Percentiles rank a stretch among this genome's conserved stretches.
Evolutionary conservation across 257 asterid species (phyloP).

Genomic region (Plantago major): DNA sequence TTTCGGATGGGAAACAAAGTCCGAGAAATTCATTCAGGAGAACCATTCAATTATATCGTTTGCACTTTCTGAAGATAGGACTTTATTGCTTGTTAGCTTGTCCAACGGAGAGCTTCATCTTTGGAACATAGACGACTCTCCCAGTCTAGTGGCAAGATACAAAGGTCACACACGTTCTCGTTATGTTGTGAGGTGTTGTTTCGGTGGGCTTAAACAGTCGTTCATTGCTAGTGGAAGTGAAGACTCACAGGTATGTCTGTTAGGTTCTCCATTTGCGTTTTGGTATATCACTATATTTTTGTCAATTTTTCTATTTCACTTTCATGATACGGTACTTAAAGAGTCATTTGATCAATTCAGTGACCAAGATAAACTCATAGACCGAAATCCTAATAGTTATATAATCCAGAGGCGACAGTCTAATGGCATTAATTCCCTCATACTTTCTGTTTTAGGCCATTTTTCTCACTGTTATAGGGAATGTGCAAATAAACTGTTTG

Average conservation of each 20-base stretch:
- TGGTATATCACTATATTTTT: not conserved
- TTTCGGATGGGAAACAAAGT: slow-evolving; percentile 68
- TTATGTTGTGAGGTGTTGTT: slow-evolving; percentile 75
- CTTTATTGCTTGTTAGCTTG: slow-evolving; percentile 72
- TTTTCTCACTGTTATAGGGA: no score
- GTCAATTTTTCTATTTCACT: no score
- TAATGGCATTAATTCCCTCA: no score
- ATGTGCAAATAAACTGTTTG: no score
- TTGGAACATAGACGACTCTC: slow-evolving; percentile 67
- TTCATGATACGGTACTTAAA: no score
- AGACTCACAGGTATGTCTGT: slow-evolving; percentile 69
- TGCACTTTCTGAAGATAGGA: slow-evolving; percentile 65
- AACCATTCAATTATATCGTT: slow-evolving; percentile 68
- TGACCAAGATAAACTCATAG: no score
- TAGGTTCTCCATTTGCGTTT: not conserved
- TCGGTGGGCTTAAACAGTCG: slow-evolving; percentile 80
- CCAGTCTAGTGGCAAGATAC: slow-evolving; percentile 58
- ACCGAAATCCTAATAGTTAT: no score
- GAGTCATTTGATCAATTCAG: no score
- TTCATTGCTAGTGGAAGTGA: slow-evolving; percentile 95
- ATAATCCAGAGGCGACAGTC: no score
- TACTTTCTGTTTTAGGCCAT: no score
- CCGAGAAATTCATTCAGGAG: slow-evolving; percentile 71
- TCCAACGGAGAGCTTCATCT: slow-evolving; percentile 76
- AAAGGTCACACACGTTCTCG: slow-evolving; percentile 87